Evolutionary conservation across 768 basidiomycete species (phyloP).

Genomic region (Cyclocybe aegerita): DNA sequence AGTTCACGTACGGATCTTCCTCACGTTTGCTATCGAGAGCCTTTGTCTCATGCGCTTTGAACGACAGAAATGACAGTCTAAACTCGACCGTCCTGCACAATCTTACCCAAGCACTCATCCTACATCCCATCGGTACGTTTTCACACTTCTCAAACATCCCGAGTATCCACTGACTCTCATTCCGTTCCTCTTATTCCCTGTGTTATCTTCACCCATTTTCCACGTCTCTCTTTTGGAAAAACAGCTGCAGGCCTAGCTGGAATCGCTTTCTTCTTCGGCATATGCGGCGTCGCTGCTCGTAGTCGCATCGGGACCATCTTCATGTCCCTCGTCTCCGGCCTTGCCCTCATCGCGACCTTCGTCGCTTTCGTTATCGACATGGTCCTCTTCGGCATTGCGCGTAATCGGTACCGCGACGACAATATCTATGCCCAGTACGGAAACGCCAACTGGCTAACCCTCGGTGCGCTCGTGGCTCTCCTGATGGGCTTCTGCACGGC

Average conservation of each 20-base stretch:
- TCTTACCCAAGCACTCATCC: slow-evolving; percentile 71
- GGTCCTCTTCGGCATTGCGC: slow-evolving; percentile 74
- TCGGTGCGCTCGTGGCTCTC: slow-evolving; percentile 71
- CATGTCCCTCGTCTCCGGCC: slow-evolving; percentile 67
- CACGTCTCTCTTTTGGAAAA: not conserved
- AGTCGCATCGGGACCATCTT: slow-evolving; percentile 67
- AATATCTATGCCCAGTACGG: slow-evolving; percentile 59
- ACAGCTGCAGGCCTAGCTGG: slow-evolving; percentile 65
- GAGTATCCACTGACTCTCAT: not conserved
- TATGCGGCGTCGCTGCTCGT: slow-evolving; percentile 64
- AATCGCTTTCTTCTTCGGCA: slow-evolving; percentile 63
- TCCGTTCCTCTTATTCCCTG: not conserved
- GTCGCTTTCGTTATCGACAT: slow-evolving; percentile 78
- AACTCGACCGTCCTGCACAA: slow-evolving; percentile 59
- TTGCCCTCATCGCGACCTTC: slow-evolving; percentile 67
- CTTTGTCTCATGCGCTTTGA: not conserved
- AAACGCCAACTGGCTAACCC: slow-evolving; percentile 81
- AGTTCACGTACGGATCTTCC: slow-evolving; percentile 40
- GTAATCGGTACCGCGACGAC: slow-evolving; percentile 51
- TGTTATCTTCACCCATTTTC: not conserved
- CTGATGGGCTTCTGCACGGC: slow-evolving; percentile 65
- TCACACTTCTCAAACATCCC: slow-evolving; percentile 2
- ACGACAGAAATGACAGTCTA: slow-evolving; percentile 39
- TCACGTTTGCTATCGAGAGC: not conserved
- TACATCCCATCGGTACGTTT: slow-evolving; percentile 74